Evolutionary conservation across 2,329 filamentous ascomycete species (phyloP).

Genomic region (Albophoma yamanashiensis): DNA sequence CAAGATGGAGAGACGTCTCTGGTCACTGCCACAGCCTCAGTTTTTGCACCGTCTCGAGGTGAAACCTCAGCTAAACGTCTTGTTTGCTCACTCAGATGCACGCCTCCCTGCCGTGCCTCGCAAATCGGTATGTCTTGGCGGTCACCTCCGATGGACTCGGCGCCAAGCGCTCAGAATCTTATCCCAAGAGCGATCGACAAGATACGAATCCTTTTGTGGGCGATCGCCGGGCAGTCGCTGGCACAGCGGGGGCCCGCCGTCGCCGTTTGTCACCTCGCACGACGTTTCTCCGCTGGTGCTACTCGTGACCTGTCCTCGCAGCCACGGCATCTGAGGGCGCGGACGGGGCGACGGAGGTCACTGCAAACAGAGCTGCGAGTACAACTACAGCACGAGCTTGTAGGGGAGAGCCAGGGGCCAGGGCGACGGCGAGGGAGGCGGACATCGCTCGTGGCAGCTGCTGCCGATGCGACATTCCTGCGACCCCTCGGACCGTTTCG

Average conservation of each 20-base stretch:
- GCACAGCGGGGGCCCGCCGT: not conserved
- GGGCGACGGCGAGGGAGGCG: not conserved
- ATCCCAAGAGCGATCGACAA: not conserved
- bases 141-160: too few relatives aligned
- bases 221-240: not conserved
- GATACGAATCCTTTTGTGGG: not conserved
- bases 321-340: not conserved
- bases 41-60: not conserved
- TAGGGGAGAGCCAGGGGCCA: not conserved
- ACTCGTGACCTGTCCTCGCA: not conserved
- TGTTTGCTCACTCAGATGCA: not conserved
- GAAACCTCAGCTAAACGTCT: not conserved
- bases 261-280: not conserved
- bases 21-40: not conserved
- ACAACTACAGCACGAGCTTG: too few relatives aligned
- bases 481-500: not conserved
- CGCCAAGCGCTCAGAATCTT: not conserved
- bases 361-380: not conserved
- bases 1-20: not conserved
- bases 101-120: not conserved
- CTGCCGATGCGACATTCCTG: not conserved
- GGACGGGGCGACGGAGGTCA: not conserved
- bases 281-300: not conserved
- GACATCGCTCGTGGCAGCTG: not conserved
- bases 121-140: not conserved